Base-by-base conservation (phyloP, 768 basidiomycete genomes). In the Austroboletus eburneus region DNA sequence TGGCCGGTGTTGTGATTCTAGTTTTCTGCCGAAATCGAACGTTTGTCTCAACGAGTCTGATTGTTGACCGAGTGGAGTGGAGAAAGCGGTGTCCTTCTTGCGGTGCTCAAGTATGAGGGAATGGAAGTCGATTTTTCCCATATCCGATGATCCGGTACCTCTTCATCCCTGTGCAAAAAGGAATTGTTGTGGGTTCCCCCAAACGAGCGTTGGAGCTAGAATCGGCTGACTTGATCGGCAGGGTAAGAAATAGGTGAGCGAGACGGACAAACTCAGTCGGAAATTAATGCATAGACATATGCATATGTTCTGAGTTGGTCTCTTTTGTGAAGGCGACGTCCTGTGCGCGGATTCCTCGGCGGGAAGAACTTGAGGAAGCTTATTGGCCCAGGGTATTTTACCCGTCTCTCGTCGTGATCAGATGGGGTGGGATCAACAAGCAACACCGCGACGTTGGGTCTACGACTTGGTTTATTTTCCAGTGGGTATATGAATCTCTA, bases 111-210 rank as follows among this genome's bases (percentile, higher is more conserved):
- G 39, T 36, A 33, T 27, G 39, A 48, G n/a, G 18, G 36, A 57
- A 59, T 59, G 49, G 58, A 59, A 57, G 49, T 27, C 23, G n/a
- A n/a, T n/a, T n/a, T n/a, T n/a, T n/a, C n/a, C n/a, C n/a, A 44
- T 40, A 22, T 43, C 35, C 43, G 46, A 24, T 50, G 32, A 36
- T 48, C 41, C 18, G n/a, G 37, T 41, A 1, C 29, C 42, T 24
- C 14, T 39, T 24, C 21, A 44, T 51, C 43, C 45, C 57, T 55
- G 53, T 58, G 53, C 25, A 18, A 48, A 27, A 30, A 36, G 18
- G 21, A 24, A 23, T 37, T 54, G 45, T 46, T 50, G 48, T 52
- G 43, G 20, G 8, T 22, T 44, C 9, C 13, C 32, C 14, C n/a
- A 23, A 9, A 17, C 4, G 29, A 40, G 13, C 17, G 12, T 35